These are phyloP conservation scores for Chytriomyces sp. DNA, from an alignment of 192 early-diverging fungal genomes.

Conservation along the genomic window DNA sequence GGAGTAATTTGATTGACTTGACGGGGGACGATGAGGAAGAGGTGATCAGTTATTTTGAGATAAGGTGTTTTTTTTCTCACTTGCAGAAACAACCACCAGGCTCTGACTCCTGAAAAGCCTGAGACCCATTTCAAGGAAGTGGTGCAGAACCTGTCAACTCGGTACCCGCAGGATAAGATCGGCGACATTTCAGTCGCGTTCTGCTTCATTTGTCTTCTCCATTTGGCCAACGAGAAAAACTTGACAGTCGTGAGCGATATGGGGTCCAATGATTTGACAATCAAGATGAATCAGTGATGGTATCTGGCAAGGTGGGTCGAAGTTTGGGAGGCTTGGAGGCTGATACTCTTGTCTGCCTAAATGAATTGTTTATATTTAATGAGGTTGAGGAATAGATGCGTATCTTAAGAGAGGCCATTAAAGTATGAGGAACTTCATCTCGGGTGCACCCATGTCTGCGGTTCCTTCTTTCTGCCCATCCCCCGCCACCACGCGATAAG, in stretches of 20 bases:
- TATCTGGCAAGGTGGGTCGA: too few relatives aligned
- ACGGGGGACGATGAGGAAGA: conserved; percentile 27
- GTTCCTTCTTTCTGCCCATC: too few relatives aligned
- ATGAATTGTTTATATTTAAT: too few relatives aligned
- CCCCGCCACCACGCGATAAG: too few relatives aligned
- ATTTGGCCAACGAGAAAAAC: conserved; percentile 93
- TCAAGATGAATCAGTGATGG: too few relatives aligned
- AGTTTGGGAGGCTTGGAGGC: too few relatives aligned
- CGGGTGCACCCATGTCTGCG: too few relatives aligned
- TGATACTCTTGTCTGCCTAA: too few relatives aligned
- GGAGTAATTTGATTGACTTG: conserved; percentile 61
- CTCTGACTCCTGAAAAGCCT: background rate
- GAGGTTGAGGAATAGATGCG: too few relatives aligned
- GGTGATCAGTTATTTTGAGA: too few relatives aligned
- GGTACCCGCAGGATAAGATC: conserved; percentile 78
- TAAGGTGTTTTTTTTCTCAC: background rate
- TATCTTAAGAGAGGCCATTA: too few relatives aligned
- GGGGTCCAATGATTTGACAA: conserved; percentile 39
- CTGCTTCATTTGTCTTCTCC: conserved; percentile 96
- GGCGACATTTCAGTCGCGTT: conserved; percentile 95
- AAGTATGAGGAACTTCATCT: too few relatives aligned
- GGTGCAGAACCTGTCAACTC: conserved; percentile 67
- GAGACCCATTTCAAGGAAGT: conserved; percentile 68
- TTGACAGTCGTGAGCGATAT: conserved; percentile 62
- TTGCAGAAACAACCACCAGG: background rate